These are phyloP conservation scores for Panellus pusillus DNA, from an alignment of 768 basidiomycete genomes.

Conservation along the genomic window DNA sequence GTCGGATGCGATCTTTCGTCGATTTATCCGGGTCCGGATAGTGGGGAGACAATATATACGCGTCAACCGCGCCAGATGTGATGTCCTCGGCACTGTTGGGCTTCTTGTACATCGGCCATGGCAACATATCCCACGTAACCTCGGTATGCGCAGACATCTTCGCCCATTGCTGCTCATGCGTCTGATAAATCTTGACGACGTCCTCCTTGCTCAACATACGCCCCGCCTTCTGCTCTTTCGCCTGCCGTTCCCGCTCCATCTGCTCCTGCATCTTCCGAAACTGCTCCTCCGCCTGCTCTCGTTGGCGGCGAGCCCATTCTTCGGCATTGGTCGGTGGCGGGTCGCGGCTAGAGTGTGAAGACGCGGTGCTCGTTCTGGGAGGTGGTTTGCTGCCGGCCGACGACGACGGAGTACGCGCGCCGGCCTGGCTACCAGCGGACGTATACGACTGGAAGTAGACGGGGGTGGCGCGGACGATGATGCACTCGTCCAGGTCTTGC, in stretches of 20 bases:
- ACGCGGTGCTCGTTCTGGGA: slow-evolving; percentile 22
- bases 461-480: background rate
- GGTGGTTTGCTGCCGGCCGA: slow-evolving; percentile 9
- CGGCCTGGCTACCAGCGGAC: slow-evolving; percentile 3
- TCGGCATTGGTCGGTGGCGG: slow-evolving; percentile 35
- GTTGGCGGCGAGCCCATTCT: slow-evolving; percentile 65
- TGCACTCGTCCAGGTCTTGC: slow-evolving; percentile 4
- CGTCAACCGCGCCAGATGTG: slow-evolving; percentile 51
- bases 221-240: slow-evolving; percentile 36
- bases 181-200: slow-evolving; percentile 52
- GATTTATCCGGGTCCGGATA: slow-evolving; percentile 55
- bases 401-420: slow-evolving; percentile 7
- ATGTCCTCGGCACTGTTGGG: slow-evolving; percentile 63
- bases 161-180: slow-evolving; percentile 64
- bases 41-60: slow-evolving; percentile 60
- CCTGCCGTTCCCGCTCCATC: slow-evolving; percentile 39
- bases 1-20: slow-evolving; percentile 72
- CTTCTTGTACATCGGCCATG: slow-evolving; percentile 69
- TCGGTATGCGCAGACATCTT: slow-evolving; percentile 40
- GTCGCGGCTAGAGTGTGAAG: slow-evolving; percentile 25
- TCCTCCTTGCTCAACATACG: slow-evolving; percentile 58
- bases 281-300: slow-evolving; percentile 61
- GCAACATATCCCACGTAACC: slow-evolving; percentile 66
- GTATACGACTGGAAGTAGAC: background rate
- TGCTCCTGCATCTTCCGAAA: slow-evolving; percentile 71